Evolutionary conservation across 1,284 basidiomycete species (phyloP).

Genomic region (Cutaneotrichosporon sp.): DNA sequence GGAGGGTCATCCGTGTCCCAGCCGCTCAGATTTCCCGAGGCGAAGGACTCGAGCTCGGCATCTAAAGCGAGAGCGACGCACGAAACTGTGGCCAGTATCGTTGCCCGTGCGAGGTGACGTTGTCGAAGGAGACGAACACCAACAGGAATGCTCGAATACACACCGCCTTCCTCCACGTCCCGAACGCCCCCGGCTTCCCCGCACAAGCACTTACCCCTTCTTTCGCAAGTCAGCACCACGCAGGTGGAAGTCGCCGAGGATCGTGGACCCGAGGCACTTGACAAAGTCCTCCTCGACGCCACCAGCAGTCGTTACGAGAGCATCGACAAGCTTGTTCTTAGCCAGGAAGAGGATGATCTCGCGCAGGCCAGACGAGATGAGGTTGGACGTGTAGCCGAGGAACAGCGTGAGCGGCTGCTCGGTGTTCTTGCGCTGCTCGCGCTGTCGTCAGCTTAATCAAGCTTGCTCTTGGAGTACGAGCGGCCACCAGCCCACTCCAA

Average conservation of each 20-base stretch:
- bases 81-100: neutral
- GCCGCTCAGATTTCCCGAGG: neutral
- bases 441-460: conserved; percentile 25
- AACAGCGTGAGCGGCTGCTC: conserved; percentile 67
- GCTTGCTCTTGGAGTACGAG: neutral
- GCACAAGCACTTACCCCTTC: conserved; percentile 60
- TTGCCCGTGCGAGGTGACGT: neutral
- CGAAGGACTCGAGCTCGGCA: neutral
- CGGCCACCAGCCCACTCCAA: neutral
- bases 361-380: conserved; percentile 94
- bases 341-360: conserved; percentile 92
- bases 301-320: conserved; percentile 94
- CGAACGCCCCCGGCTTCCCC: neutral
- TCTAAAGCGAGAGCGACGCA: neutral
- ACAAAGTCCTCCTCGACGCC: conserved; percentile 99
- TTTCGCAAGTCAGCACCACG: conserved; percentile 84
- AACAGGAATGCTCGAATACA: neutral
- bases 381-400: conserved; percentile 96
- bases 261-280: conserved; percentile 95
- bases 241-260: conserved; percentile 88
- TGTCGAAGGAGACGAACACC: neutral
- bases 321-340: conserved; percentile 86
- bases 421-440: conserved; percentile 41
- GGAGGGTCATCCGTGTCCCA: neutral
- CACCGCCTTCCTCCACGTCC: neutral